A percentile compares a stretch with the other conserved stretches of the same genome.
Conservation (phyloP, 768 basidiomycete genomes). For the Harrya chromipes region DNA sequence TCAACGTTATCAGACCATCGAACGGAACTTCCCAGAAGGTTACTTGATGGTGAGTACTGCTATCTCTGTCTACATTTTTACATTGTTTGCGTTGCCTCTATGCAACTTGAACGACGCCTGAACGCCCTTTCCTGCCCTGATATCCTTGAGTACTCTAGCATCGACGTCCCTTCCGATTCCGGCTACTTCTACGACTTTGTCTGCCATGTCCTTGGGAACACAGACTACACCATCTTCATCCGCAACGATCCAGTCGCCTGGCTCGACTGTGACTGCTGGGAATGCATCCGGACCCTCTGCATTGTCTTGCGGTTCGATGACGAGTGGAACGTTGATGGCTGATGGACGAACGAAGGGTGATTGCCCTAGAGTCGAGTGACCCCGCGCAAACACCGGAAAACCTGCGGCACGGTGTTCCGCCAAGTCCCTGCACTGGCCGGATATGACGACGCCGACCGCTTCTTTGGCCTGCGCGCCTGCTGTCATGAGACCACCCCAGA, state of each 20-base stretch:
- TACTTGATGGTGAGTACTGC: too few species aligned
- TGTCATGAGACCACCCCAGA: conserved; percentile 93
- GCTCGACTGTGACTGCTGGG: conserved; percentile 54
- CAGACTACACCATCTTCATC: conserved; percentile 90
- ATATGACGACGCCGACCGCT: conserved; percentile 74
- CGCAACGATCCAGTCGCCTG: conserved; percentile 82
- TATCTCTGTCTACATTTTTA: too few species aligned
- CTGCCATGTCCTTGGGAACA: conserved; percentile 54
- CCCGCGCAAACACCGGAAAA: conserved; percentile 82
- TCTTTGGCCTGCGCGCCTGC: conserved; percentile 74
- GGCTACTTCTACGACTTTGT: conserved; percentile 58
- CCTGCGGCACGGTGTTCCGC: conserved; percentile 64
- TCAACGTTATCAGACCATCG: too few species aligned
- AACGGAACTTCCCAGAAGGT: too few species aligned
- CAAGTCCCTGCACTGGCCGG: conserved; percentile 82
- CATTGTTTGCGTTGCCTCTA: conserved; percentile 39
- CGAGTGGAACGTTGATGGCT: conserved; percentile 64
- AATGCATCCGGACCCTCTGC: conserved; percentile 40
- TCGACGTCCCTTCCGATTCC: conserved; percentile 60
- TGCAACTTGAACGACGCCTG: conserved; percentile 76
- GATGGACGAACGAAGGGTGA: conserved; percentile 80
- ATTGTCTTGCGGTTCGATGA: conserved; percentile 36
- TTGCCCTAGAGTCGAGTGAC: conserved; percentile 83
- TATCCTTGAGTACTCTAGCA: conserved; percentile 68
- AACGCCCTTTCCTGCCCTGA: conserved; percentile 70